Evolutionary conservation across 345 rosid species (phyloP).

Genomic region (Hibiscus mutabilis): DNA sequence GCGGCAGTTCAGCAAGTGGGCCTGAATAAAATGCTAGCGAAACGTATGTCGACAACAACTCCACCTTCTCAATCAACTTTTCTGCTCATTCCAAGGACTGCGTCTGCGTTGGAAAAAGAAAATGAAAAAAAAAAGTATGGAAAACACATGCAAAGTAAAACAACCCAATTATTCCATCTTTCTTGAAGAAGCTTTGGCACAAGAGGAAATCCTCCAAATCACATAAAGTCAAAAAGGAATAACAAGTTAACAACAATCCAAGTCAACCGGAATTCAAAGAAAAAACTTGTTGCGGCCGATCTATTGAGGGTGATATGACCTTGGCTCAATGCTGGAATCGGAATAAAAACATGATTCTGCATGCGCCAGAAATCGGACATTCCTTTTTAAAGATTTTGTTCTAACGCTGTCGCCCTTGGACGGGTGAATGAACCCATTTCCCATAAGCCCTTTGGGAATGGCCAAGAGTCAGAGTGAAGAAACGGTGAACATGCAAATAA

Average conservation of each 20-base stretch:
- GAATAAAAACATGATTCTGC: neutral
- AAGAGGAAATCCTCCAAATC: neutral
- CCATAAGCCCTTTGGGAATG: neutral
- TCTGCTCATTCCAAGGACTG: neutral
- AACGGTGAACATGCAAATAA: neutral
- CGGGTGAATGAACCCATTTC: neutral
- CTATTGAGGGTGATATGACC: neutral
- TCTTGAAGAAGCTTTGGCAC: conserved; percentile 3
- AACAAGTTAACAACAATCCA: neutral
- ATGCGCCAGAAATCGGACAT: neutral
- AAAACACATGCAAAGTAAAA: neutral
- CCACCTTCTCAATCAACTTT: neutral
- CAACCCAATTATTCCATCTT: neutral
- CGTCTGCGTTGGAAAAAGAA: neutral
- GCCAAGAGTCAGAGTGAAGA: neutral
- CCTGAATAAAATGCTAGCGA: no score
- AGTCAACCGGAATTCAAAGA: neutral
- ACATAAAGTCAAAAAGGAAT: neutral
- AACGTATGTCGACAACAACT: neutral
- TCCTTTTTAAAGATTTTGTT: neutral
- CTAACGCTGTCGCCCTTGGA: neutral
- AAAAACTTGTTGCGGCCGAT: neutral
- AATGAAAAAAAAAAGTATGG: neutral
- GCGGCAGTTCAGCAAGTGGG: neutral
- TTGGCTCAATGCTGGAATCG: neutral